Base-by-base conservation (phyloP, 192 early-diverging fungal genomes). In the Thamnidium elegans region DNA sequence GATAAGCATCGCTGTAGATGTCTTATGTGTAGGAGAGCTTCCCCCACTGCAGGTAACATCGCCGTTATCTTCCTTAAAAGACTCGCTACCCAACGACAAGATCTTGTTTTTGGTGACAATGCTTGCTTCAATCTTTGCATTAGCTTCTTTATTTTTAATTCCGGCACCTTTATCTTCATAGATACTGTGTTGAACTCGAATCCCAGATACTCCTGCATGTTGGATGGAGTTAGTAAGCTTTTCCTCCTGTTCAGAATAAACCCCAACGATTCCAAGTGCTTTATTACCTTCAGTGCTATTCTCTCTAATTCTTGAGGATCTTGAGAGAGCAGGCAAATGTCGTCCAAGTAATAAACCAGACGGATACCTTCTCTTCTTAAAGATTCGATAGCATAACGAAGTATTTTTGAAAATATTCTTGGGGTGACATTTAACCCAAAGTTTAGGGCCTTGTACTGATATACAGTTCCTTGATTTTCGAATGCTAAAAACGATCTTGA, bases 1-100 rank as follows among this genome's bases (percentile, higher is more conserved):
- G 67, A 48, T 5, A 68, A 23, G n/a, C 52, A 58, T 13, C 58
- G 9, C 50, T 68, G 58, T 13, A 68, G 1, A 55, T 31, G 58
- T 0, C 64, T 1, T 1, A 65, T 15, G 9, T 65, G 53, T 0
- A 65, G 53, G 1, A 65, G 14, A 1, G 67, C 58, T 23, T 60
- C 58, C 0, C 58, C 58, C 1, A 60, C 21, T 2, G 43, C 58
- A 13, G 44, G 36, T 0, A 60, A 46, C 44, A 60, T 46, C 0
- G 42, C 10, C 2, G 58, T 60, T 36, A 60, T 45, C 7, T 60
- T 43, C 32, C 55, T 32, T 15, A 62, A 21, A 2, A 47, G 26
- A 20, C 45, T 20, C 3, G 60, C 42, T 14, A 30, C 7, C 60
- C 60, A 47, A 3, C 45, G 43, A 17, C 45, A 42, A 32, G 10